A percentile compares a stretch with the other conserved stretches of the same genome.
These are phyloP conservation scores for Mycena indigotica DNA, from an alignment of 768 basidiomycete species.

Conservation along the genomic window DNA sequence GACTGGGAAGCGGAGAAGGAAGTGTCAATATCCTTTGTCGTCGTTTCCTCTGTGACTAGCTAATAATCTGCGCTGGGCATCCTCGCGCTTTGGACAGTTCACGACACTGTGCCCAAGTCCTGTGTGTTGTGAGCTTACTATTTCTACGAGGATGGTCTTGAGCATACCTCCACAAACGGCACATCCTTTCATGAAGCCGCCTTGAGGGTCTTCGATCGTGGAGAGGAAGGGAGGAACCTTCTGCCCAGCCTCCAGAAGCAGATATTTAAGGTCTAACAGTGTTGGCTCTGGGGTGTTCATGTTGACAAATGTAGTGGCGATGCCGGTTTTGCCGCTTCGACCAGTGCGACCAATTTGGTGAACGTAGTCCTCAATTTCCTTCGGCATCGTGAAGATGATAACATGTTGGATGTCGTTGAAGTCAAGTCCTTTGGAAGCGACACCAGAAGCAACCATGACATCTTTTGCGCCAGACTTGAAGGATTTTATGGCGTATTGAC, in stretches of 20 bases:
- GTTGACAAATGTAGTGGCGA: constrained; percentile 98
- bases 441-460: constrained; percentile 98
- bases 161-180: constrained; percentile 89
- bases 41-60: constrained; percentile 78
- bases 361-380: constrained; percentile 99
- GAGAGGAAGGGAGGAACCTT: constrained; percentile 96
- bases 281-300: constrained; percentile 98
- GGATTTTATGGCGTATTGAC: constrained; percentile 97
- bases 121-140: constrained; percentile 37
- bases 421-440: constrained; percentile 97
- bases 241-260: constrained; percentile 96
- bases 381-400: constrained; percentile 99
- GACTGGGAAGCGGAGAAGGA: too few species aligned
- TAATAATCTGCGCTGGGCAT: constrained; percentile 87
- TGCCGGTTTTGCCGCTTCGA: constrained; percentile 96
- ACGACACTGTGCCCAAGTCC: constrained; percentile 92
- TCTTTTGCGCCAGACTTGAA: constrained; percentile 98
- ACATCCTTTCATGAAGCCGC: constrained; percentile 80
- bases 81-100: constrained; percentile 96
- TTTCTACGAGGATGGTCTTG: constrained; percentile 1
- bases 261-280: constrained; percentile 92
- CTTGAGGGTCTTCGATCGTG: constrained; percentile 89
- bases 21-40: constrained; percentile 47
- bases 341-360: constrained; percentile 99
- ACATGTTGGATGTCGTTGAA: constrained; percentile 99